A percentile compares a stretch with the other conserved stretches of the same genome.
Conservation (phyloP, 2,329 filamentous ascomycete genomes). For the Arthroderma sp. region DNA sequence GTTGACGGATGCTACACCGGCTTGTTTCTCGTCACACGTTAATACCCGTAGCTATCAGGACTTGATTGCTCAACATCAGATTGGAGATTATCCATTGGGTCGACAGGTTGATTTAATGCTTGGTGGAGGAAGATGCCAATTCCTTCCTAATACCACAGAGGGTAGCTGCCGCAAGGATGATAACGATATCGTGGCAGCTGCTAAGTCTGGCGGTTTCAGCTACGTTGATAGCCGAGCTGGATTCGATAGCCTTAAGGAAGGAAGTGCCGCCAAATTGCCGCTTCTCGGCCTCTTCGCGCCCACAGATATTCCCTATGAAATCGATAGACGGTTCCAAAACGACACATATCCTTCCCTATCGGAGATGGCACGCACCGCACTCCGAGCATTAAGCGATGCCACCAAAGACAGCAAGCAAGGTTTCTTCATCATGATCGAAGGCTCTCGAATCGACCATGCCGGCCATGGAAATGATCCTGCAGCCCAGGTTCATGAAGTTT, state of each 20-base stretch:
- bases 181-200: slow-evolving; percentile 60
- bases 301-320: slow-evolving; percentile 78
- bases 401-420: slow-evolving; percentile 76
- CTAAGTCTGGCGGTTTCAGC: slow-evolving; percentile 65
- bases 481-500: slow-evolving; percentile 76
- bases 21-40: slow-evolving; percentile 85
- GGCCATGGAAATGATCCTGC: slow-evolving; percentile 76
- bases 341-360: slow-evolving; percentile 76
- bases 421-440: slow-evolving; percentile 98
- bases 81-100: slow-evolving; percentile 76
- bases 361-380: slow-evolving; percentile 77
- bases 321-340: slow-evolving; percentile 69
- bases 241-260: slow-evolving; percentile 62
- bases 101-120: slow-evolving; percentile 83
- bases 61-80: slow-evolving; percentile 80
- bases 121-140: slow-evolving; percentile 86
- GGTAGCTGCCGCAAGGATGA: slow-evolving; percentile 74
- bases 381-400: slow-evolving; percentile 65
- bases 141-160: slow-evolving; percentile 65
- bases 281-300: slow-evolving; percentile 74
- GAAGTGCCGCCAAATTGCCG: slow-evolving; percentile 58
- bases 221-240: slow-evolving; percentile 60
- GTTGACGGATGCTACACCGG: slow-evolving; percentile 89
- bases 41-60: slow-evolving; percentile 70
- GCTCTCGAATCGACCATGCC: slow-evolving; percentile 89